Conservation (phyloP, 1,284 basidiomycete genomes). For the Ustilago crameri region DNA sequence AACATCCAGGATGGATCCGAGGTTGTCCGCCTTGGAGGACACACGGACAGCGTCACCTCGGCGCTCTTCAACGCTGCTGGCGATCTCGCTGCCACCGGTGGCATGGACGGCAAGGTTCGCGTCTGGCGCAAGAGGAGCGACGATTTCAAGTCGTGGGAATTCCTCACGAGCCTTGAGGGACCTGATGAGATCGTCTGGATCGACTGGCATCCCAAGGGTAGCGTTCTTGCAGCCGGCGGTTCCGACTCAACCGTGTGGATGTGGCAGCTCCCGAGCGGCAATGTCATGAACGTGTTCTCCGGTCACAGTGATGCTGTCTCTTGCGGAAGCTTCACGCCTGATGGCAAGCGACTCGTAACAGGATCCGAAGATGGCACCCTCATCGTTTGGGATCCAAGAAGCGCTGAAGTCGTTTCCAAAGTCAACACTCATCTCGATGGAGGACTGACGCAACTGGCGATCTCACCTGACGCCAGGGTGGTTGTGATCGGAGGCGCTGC, state of each 20-base stretch:
- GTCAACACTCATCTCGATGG: conserved; percentile 75
- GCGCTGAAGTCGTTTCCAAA: conserved; percentile 81
- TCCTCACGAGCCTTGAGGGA: conserved; percentile 88
- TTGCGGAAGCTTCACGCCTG: conserved; percentile 90
- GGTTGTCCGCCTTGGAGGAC: conserved; percentile 85
- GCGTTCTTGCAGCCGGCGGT: conserved; percentile 87
- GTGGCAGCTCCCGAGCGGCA: conserved; percentile 94
- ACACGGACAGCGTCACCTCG: conserved; percentile 88
- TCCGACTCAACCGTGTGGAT: conserved; percentile 97
- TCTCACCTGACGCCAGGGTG: conserved; percentile 76
- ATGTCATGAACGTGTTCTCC: conserved; percentile 93
- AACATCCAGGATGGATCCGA: conserved; percentile 83
- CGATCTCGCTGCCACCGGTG: conserved; percentile 90
- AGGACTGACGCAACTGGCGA: conserved; percentile 85
- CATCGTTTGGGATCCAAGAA: conserved; percentile 91
- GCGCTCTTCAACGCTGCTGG: conserved; percentile 87
- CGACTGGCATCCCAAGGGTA: conserved; percentile 94
- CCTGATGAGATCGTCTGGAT: conserved; percentile 96
- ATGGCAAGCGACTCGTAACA: conserved; percentile 80
- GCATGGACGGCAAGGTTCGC: conserved; percentile 94
- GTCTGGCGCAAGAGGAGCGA: conserved; percentile 77
- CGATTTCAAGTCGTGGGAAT: conserved; percentile 85
- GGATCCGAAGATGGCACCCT: conserved; percentile 85
- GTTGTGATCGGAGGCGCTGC: conserved; percentile 87
- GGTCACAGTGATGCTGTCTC: conserved; percentile 87